Evolutionary conservation across 805 yeast species (phyloP).

Genomic region (Candida easanensis): DNA sequence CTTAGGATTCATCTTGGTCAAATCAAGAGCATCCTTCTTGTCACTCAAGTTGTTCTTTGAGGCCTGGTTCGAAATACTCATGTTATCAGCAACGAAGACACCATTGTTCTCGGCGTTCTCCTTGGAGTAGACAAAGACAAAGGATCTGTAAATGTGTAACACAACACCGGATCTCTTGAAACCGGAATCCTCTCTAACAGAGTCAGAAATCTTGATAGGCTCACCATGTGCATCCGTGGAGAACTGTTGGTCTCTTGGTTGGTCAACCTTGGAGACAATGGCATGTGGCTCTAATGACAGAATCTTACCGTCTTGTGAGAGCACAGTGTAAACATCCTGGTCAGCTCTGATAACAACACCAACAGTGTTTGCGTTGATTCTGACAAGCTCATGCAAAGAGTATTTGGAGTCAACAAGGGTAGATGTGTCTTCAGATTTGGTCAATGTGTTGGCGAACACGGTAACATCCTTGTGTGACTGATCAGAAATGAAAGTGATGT

Average conservation of each 20-base stretch:
- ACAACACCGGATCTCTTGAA: conserved; percentile 88
- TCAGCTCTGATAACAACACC: conserved; percentile 92
- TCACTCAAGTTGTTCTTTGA: conserved; percentile 66
- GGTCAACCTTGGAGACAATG: conserved; percentile 73
- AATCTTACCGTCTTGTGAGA: conserved; percentile 79
- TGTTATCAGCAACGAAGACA: conserved; percentile 76
- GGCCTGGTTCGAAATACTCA: conserved; percentile 77
- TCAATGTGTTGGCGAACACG: conserved; percentile 87
- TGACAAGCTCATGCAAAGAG: conserved; percentile 86
- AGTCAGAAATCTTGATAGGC: conserved; percentile 86
- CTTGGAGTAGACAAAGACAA: conserved; percentile 76
- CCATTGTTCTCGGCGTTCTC: conserved; percentile 84
- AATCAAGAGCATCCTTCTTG: conserved; percentile 52
- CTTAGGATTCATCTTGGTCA: conserved; percentile 85
- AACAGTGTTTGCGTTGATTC: conserved; percentile 77
- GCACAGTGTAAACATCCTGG: conserved; percentile 75
- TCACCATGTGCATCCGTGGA: conserved; percentile 86
- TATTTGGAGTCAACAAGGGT: conserved; percentile 73
- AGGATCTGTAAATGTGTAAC: conserved; percentile 78
- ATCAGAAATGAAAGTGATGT: conserved; percentile 86
- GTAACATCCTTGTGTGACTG: conserved; percentile 85
- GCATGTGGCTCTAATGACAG: conserved; percentile 72
- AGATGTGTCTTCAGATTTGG: conserved; percentile 87
- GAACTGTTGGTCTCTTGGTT: conserved; percentile 64
- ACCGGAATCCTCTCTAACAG: conserved; percentile 81